Conservation (phyloP, 2,329 filamentous ascomycete species). For the Exophiala aquamarina region DNA sequence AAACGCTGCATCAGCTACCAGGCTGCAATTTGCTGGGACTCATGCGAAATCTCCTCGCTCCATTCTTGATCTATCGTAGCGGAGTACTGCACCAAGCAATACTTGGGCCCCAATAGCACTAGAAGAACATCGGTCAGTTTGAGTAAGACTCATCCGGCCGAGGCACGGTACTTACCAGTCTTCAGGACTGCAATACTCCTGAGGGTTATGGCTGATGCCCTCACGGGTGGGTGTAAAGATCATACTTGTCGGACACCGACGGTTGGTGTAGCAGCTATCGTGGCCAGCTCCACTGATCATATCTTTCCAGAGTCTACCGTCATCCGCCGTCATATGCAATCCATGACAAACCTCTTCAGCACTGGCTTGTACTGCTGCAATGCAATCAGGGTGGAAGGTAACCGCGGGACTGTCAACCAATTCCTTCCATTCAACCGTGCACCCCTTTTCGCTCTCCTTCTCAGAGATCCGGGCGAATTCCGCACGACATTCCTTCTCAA, state of each 20-base stretch:
- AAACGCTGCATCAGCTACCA: too few relatives aligned
- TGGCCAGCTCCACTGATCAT: conserved; percentile 67
- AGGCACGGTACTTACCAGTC: conserved; percentile 43
- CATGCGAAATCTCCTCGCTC: conserved; percentile 21
- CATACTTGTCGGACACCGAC: conserved; percentile 64
- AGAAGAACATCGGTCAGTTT: conserved; percentile 6
- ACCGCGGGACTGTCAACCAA: conserved; percentile 46
- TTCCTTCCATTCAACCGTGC: conserved; percentile 28
- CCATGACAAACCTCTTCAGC: conserved; percentile 54
- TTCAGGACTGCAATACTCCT: conserved; percentile 61
- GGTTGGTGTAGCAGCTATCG: conserved; percentile 63
- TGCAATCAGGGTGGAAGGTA: conserved; percentile 67
- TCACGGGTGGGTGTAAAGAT: conserved; percentile 67
- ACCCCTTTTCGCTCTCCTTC: conserved; percentile 29
- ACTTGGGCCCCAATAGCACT: conserved; percentile 33
- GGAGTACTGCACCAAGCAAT: conserved; percentile 33
- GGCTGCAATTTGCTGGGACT: too few relatives aligned
- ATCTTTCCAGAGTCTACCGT: conserved; percentile 34
- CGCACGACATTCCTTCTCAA: conserved; percentile 25
- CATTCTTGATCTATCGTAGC: conserved; percentile 42
- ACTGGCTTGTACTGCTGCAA: conserved; percentile 62
- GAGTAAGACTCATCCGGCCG: too few relatives aligned
- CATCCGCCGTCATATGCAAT: conserved; percentile 42
- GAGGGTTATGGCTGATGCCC: conserved; percentile 64
- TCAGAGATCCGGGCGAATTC: conserved; percentile 26